A percentile compares a stretch with the other conserved stretches of the same genome.
These are phyloP conservation scores for Tulasnella sp. DNA, from an alignment of 768 basidiomycete genomes.

Conservation along the genomic window DNA sequence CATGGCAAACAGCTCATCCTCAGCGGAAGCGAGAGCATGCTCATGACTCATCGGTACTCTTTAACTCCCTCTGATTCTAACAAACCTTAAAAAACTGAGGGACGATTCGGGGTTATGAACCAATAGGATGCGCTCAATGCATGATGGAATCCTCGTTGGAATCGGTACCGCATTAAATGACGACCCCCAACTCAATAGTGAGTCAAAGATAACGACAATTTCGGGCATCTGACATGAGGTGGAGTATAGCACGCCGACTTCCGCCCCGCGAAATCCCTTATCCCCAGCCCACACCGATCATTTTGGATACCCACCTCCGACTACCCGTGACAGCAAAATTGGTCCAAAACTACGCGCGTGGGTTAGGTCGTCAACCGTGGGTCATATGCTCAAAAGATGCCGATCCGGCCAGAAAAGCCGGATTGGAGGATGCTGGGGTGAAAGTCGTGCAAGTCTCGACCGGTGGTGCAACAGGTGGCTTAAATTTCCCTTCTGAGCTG, in stretches of 20 bases:
- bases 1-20: constrained; percentile 63
- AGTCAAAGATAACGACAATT: constrained; percentile 21
- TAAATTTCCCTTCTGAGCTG: constrained; percentile 8
- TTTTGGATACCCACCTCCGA: constrained; percentile 67
- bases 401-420: constrained; percentile 26
- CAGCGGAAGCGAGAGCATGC: constrained; percentile 76
- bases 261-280: constrained; percentile 26
- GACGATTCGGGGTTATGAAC: not conserved
- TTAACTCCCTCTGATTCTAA: not conserved
- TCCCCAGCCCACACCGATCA: constrained; percentile 59
- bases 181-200: constrained; percentile 88
- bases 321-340: constrained; percentile 57
- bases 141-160: constrained; percentile 86
- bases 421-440: constrained; percentile 55
- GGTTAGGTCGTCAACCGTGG: constrained; percentile 59
- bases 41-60: constrained; percentile 85
- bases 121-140: constrained; percentile 75
- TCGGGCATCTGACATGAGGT: not conserved
- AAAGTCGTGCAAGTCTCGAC: constrained; percentile 41
- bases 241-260: constrained; percentile 41
- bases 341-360: constrained; percentile 46
- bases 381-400: constrained; percentile 37
- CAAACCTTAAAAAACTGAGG: not conserved
- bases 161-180: constrained; percentile 84
- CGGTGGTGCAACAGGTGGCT: constrained; percentile 21